A percentile compares a stretch with the other conserved stretches of the same genome.
Evolutionary conservation across 441 rosid genomes (phyloP).

Genomic region (Arabidopsis lyrata): DNA sequence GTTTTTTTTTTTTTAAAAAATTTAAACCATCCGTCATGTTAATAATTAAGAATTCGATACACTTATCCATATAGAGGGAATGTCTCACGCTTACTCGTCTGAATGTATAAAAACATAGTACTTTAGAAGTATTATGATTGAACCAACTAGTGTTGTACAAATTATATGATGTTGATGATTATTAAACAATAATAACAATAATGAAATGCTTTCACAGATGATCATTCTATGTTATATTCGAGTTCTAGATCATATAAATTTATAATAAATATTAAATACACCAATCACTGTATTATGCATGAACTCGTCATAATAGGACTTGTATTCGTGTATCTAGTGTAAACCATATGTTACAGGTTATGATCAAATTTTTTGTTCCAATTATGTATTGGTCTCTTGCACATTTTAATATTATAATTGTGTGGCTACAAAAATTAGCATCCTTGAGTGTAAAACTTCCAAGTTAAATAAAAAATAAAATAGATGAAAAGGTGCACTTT

Average conservation of each 20-base stretch:
- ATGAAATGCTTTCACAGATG: not conserved
- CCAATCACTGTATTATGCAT: not conserved
- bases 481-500: constrained; percentile 28
- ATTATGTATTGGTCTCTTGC: not conserved
- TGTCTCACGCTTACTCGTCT: constrained; percentile 22
- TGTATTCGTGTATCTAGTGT: not conserved
- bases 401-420: constrained; percentile 21
- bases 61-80: constrained; percentile 15
- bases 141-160: too few species aligned
- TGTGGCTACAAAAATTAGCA: constrained; percentile 20
- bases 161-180: not conserved
- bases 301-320: constrained; percentile 20
- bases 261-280: not conserved
- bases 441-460: constrained; percentile 12
- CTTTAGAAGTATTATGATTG: not conserved
- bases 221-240: constrained; percentile 17
- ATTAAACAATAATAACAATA: not conserved
- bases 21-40: too few species aligned
- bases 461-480: not conserved
- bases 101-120: not conserved
- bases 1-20: not conserved
- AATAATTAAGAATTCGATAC: not conserved
- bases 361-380: not conserved
- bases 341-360: not conserved
- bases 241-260: not conserved